Conservation (phyloP, 768 basidiomycete genomes). For the Rhizopogon vinicolor region DNA sequence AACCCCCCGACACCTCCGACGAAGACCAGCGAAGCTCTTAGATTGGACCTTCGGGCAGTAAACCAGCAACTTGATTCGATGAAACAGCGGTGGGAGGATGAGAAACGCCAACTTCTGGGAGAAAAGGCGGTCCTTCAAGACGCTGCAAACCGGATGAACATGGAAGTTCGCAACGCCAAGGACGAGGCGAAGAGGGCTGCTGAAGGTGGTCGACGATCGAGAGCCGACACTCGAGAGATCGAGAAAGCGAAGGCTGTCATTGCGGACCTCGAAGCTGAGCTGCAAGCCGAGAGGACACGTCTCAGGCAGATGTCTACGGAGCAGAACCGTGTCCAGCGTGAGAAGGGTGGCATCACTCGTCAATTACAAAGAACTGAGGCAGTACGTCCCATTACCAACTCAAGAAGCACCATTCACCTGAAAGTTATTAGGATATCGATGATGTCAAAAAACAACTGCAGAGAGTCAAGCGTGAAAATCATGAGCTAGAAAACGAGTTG, state of each 20-base stretch:
- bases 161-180: slow-evolving; percentile 53
- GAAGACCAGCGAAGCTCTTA: slow-evolving; percentile 60
- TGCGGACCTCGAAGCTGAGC: slow-evolving; percentile 62
- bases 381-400: slow-evolving; percentile 34
- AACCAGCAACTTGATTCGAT: slow-evolving; percentile 60
- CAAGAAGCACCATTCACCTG: not conserved
- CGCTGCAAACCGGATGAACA: slow-evolving; percentile 60
- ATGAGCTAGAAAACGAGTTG: slow-evolving; percentile 68
- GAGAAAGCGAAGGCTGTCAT: slow-evolving; percentile 63
- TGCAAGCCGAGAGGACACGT: slow-evolving; percentile 67
- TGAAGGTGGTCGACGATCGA: slow-evolving; percentile 47
- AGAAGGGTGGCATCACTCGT: slow-evolving; percentile 57
- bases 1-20: slow-evolving; percentile 69
- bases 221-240: slow-evolving; percentile 59
- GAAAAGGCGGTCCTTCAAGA: slow-evolving; percentile 75
- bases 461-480: slow-evolving; percentile 67
- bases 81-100: slow-evolving; percentile 68
- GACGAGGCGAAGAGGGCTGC: slow-evolving; percentile 50
- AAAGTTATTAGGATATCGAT: slow-evolving; percentile 64
- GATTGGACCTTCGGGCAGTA: slow-evolving; percentile 53
- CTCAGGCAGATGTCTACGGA: slow-evolving; percentile 60
- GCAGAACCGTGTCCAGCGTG: slow-evolving; percentile 56
- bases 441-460: slow-evolving; percentile 68
- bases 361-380: slow-evolving; percentile 71
- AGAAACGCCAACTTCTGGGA: slow-evolving; percentile 55